Base-by-base conservation (phyloP, 768 basidiomycete species). In the Suillus discolor region DNA sequence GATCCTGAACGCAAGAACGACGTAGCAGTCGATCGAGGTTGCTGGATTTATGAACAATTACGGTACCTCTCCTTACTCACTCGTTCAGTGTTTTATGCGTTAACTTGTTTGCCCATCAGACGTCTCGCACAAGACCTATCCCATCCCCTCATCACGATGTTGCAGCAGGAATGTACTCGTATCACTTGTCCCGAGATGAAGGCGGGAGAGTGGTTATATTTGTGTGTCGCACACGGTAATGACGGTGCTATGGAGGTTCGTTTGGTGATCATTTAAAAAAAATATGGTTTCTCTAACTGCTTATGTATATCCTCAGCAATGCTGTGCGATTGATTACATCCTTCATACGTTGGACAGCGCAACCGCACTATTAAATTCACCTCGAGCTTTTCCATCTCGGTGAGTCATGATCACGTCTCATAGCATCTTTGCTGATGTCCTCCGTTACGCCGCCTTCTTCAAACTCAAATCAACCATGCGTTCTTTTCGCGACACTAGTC, bases 291-390 rank as follows among this genome's bases (percentile, higher is more conserved):
- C 8, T 41, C n/a, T 20, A 18, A 13, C 34, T 45, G 49, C 60
- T n/a, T 64, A 44, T 72, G 53, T 54, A 34, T 18, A 61, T 60
- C 23, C 65, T 60, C 66, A 93, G 89, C 93, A 95, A 86, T 99
- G 97, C 78, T 96, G 93, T 75, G 97, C 97, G 4, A 97, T 98
- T 51, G 96, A 98, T 81, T 99, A 99, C 79, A 96, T 94, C 66
- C 80, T 91, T 13, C 95, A 94, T 77, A 97, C 95, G 0, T 82
- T 97, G 8, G 97, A 99, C 77, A 95, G 93, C 69, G 94, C 95
- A 4, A 96, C 93, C 0, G 93, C 95, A 1, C 83, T 97, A 53
- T 82, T 99, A 42, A 97, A 95, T 77, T 96, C 94, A 1, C 89
- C 94, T 8, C 84, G 92, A 59, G 90, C 93, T 8, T 99, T 99